Evolutionary conservation across 2,329 filamentous ascomycete species (phyloP), one percentile per base, ranked within the genome.

Genomic region (Aspergillus brunneoviolaceus): DNA sequence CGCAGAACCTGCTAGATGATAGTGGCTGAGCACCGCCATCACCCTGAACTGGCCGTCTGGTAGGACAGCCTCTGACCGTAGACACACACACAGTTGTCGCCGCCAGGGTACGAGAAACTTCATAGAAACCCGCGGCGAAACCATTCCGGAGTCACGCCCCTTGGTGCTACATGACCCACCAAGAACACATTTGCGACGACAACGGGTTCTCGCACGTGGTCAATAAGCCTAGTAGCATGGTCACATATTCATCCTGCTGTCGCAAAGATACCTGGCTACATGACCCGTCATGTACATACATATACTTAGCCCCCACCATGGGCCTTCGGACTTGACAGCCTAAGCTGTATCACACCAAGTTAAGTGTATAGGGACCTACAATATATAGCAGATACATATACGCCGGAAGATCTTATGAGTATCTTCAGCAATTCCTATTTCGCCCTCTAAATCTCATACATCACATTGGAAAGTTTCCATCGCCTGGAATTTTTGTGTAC

Each of bases 1-100:
- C 80, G 9, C 79, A 80, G 60, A 76, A 76, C 55, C 65, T 80
- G 14, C 65, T 80, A 12, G 76, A 75, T 61, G 77, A 80, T 57
- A 76, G 72, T 59, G 70, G 73, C 42, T 79, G 70, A 78, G 54
- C 12, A 9, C 39, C 4, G 5, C 39, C 14, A 14, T 2, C 16
- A 11, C 4, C 5, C 27, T 9, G 1, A 29, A 9, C 2, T 42
- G 27, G 35, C 19, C 6, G 5, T 29, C 35, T 27, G 35, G 19
- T 27, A 52, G 12, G 29, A 52, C 10, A 9, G 27, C 27, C 27
- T 7, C 19, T 52, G 12, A 45, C 1, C 16, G 16, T 45, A 45
- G 39, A 45, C n/a, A 45, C 39, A n/a, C 39, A 45, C 23, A 23
- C 23, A 23, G 23, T 23, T 23, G 12, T 45, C 7, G 39, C n/a